phyloP scores from a whole-genome alignment of 208 protist genomes.

The Leishmania aethiopica region DNA sequence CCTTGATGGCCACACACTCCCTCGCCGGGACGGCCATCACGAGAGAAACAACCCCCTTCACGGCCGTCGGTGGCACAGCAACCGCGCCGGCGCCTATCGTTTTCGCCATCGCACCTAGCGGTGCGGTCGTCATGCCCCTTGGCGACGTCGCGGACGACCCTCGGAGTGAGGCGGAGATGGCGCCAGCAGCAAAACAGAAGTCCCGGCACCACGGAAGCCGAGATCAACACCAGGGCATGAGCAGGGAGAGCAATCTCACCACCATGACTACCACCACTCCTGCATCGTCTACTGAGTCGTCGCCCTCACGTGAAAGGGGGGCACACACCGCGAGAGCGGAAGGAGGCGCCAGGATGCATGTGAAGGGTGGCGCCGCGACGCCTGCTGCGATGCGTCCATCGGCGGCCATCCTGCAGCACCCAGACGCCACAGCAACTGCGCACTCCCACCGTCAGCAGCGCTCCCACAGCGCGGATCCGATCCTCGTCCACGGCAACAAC shows the following conservation, averaged over 20 bases:
- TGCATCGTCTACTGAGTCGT: neutral
- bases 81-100: constrained; percentile 3
- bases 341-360: neutral
- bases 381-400: neutral
- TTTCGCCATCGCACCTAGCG: constrained; percentile 12
- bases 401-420: neutral
- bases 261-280: constrained; percentile 3
- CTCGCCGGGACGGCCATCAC: neutral
- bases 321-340: neutral
- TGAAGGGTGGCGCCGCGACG: neutral
- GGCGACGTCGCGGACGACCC: neutral
- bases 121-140: neutral
- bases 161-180: neutral
- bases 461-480: constrained; percentile 1
- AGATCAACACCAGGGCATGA: neutral
- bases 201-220: neutral
- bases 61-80: neutral
- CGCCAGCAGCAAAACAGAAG: neutral
- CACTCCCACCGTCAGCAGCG: constrained; percentile 5
- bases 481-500: constrained; percentile 1
- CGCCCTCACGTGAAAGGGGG: neutral
- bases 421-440: neutral
- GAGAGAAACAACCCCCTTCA: neutral
- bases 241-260: neutral
- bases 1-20: neutral